Percentiles rank a stretch among this genome's conserved stretches.
Evolutionary conservation across 2,329 filamentous ascomycete genomes (phyloP).

Genomic region (Colletotrichum tamarilloi): DNA sequence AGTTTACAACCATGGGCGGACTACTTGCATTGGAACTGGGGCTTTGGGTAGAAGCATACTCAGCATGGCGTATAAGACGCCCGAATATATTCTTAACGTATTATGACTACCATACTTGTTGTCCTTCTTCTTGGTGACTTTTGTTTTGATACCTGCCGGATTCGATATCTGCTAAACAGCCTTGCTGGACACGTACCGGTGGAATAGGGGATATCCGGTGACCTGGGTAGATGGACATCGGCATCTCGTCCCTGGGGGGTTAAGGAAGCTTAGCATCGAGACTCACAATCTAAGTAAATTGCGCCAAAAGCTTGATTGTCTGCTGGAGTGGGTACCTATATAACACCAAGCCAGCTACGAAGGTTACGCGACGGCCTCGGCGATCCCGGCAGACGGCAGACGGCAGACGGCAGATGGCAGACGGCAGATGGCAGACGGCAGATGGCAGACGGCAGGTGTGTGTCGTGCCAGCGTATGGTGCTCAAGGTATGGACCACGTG

Average conservation of each 20-base stretch:
- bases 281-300: neutral
- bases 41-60: conserved; percentile 17
- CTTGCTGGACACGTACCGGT: neutral
- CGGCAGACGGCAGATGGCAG: neutral
- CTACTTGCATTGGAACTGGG: conserved; percentile 1
- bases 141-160: neutral
- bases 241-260: neutral
- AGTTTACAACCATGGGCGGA: neutral
- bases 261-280: neutral
- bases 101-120: conserved; percentile 19
- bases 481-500: neutral
- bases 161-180: neutral
- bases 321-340: neutral
- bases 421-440: neutral
- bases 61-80: conserved; percentile 17
- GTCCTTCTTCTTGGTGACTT: neutral
- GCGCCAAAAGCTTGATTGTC: neutral
- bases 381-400: neutral
- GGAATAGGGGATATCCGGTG: neutral
- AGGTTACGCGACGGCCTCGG: neutral
- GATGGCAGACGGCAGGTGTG: no score
- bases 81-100: conserved; percentile 15
- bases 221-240: neutral
- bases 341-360: neutral
- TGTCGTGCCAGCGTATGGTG: neutral